Evolutionary conservation across 495 filamentous ascomycete species (phyloP), one percentile per base, ranked within the genome.

Genomic region (Podospora pseudoanserina): DNA sequence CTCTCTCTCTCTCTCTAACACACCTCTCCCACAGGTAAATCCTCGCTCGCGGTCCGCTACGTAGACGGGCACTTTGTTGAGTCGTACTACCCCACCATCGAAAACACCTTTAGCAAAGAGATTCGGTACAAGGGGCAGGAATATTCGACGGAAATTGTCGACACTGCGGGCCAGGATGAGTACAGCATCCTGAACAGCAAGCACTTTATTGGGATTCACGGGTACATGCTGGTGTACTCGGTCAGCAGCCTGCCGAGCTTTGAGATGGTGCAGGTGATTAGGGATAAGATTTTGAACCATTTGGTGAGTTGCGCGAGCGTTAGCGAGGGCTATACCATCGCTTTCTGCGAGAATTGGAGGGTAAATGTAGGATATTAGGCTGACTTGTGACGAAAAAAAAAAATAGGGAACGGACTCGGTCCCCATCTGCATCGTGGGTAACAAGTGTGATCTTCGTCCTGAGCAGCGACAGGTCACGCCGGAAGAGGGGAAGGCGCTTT

Each of bases 181-280:
- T 98, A 99, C 81, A 94, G 91, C 75, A 97, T 98, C 73, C 84
- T 99, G 64, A 97, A 97, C 78, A 97, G 92, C 57, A 97, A 97
- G 79, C 96, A 99, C 79, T 98, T 98, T 77, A 99, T 99, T 81
- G 95, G 95, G 68, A 97, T 98, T 72, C 95, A 99, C 86, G 95
- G 95, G 54, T 99, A 99, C 82, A 94, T 99, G 87, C 89, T 99
- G 63, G 95, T 97, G 55, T 99, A 99, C 80, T 97, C 92, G 19
- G 91, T 99, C 60, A 90, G 91, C 32, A 96, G 91, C 53, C 91
- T 90, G 69, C 91, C 95, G 70, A 96, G 93, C 28, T 98, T 97
- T 76, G 95, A 98, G 76, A 98, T 97, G 92, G 90, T 97, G 61
- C 87, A 90, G 67, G 91, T 96, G 58, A 97, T 99, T 62, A 83